Base-by-base conservation (phyloP, 108 stramenopile species). In the Pseudonitzschia multiseries region DNA sequence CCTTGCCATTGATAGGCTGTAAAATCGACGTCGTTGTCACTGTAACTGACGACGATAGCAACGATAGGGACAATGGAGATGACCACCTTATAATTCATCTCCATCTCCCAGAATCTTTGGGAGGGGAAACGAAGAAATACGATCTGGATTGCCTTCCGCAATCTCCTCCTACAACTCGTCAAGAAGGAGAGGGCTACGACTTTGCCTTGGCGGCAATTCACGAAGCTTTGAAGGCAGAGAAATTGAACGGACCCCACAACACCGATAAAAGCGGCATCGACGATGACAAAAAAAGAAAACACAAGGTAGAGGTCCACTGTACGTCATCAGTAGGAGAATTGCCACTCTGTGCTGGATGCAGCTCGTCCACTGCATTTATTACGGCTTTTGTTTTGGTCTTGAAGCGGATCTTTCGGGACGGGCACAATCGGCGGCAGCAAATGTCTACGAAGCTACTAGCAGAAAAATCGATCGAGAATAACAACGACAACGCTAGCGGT, bases 161-260 rank as follows among this genome's bases (percentile, higher is more conserved):
- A 13, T 60, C 44, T n/a, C 70, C 60, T 53, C 46, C 46, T 24
- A 48, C 63, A 36, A 26, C 48, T 44, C 43, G 59, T 10, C 62
- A 44, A 1, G 26, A 42, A 1, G 31, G 27, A 22, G 33, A 61
- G 24, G 9, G 12, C 46, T 48, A 48, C 46, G 80, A 81, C 50
- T 81, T 81, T 72, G 75, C 71, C 8, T 68, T 81, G 68, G 75
- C 80, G n/a, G 80, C 73, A 9, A 73, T 81, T 40, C 80, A 76
- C 40, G 80, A 81, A 50, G 70, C 63, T 17, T 36, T 81, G 3
- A 36, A 81, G 26, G 76, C 68, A 44, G 18, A 48, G 46, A 48
- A 48, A 48, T 48, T 10, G 12, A 48, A 48, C 46, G 80, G 80
- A 33, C 72, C 71, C 70, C 12, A 48, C 0, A 32, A 54, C 20